phyloP scores from a whole-genome alignment of 2,329 filamentous ascomycete species.

The Penicillium sp. region DNA sequence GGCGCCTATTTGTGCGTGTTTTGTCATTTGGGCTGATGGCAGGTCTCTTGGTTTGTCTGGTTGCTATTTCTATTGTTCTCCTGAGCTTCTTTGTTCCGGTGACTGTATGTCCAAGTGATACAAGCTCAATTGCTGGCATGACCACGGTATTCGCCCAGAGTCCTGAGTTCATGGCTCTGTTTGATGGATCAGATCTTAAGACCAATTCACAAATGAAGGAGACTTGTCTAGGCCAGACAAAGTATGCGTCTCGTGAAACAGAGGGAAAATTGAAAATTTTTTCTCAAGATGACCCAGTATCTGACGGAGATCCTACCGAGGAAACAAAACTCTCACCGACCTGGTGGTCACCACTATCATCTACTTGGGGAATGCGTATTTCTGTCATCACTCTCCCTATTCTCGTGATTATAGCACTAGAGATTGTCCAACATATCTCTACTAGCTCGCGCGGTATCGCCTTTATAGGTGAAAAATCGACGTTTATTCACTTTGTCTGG shows the following conservation, averaged over 20 bases:
- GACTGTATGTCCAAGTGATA: slow-evolving; percentile 15
- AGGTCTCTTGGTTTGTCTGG: slow-evolving; percentile 1
- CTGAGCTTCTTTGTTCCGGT: slow-evolving; percentile 7
- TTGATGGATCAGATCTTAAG: background rate
- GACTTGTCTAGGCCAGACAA: background rate
- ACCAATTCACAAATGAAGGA: background rate
- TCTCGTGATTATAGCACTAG: slow-evolving; percentile 2
- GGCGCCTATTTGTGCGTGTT: slow-evolving; percentile 7
- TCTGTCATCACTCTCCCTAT: background rate
- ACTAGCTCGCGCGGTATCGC: background rate
- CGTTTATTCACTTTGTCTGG: slow-evolving; percentile 31
- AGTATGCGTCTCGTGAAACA: background rate
- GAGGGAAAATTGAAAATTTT: background rate
- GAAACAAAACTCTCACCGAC: background rate
- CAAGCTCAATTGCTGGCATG: slow-evolving; percentile 13
- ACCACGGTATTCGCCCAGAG: slow-evolving; percentile 12
- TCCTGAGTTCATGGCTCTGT: slow-evolving; percentile 6
- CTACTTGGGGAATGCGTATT: background rate
- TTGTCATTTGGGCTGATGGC: slow-evolving; percentile 8
- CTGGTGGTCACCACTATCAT: slow-evolving; percentile 7
- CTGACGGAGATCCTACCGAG: background rate
- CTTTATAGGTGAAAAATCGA: slow-evolving; percentile 1
- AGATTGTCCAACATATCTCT: slow-evolving; percentile 8
- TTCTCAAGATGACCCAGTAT: background rate
- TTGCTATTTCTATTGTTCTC: background rate